Evolutionary conservation across 768 basidiomycete species (phyloP).

Genomic region (Leccinum imitatum): DNA sequence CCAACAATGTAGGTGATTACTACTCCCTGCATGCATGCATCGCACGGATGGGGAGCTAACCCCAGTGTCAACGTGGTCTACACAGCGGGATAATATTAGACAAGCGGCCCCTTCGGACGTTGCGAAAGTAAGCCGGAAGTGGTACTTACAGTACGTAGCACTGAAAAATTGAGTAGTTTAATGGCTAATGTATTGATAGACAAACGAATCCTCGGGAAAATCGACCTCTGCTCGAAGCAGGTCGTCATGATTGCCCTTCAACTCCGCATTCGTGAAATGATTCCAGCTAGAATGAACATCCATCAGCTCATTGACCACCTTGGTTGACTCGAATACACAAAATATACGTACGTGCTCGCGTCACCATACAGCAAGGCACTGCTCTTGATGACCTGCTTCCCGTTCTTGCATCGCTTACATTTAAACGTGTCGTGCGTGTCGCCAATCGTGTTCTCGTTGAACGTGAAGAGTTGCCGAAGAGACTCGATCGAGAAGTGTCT

Average conservation of each 20-base stretch:
- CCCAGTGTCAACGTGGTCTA: no score
- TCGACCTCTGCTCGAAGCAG: conserved; percentile 88
- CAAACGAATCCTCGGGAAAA: conserved; percentile 82
- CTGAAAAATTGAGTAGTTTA: conserved; percentile 31
- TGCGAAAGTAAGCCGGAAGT: no score
- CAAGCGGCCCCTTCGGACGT: no score
- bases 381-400: conserved; percentile 79
- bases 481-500: conserved; percentile 92
- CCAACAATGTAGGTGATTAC: no score
- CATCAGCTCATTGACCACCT: conserved; percentile 1
- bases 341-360: conserved; percentile 83
- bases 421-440: conserved; percentile 99
- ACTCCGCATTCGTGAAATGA: conserved; percentile 87
- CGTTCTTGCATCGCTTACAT: conserved; percentile 87
- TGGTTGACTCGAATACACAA: conserved; percentile 4
- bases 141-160: no score
- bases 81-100: no score
- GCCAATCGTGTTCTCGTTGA: conserved; percentile 82
- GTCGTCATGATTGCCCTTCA: conserved; percentile 93
- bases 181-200: conserved; percentile 95
- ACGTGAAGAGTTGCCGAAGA: conserved; percentile 86
- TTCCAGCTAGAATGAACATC: conserved; percentile 72
- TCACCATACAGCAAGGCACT: conserved; percentile 92
- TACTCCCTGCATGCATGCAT: no score
- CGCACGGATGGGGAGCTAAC: no score